Percentiles rank a stretch among this genome's conserved stretches.
phyloP scores from a whole-genome alignment of 768 basidiomycete species.

The Cystofilobasidium capitatum region DNA sequence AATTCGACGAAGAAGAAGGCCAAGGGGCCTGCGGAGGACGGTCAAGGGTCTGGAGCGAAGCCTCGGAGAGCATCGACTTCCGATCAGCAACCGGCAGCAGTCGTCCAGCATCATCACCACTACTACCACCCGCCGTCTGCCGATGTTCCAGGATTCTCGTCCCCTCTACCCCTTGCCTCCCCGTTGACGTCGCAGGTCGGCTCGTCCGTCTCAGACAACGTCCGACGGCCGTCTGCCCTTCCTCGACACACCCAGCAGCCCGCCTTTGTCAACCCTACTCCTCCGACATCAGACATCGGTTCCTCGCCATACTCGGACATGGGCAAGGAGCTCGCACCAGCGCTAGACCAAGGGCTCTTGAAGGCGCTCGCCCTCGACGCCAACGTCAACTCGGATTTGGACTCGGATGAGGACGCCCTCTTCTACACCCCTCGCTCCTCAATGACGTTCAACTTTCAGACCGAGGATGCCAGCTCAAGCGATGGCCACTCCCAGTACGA shows the following conservation, averaged over 20 bases:
- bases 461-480: background rate
- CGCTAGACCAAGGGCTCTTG: background rate
- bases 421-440: slow-evolving; percentile 17
- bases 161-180: background rate
- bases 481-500: background rate
- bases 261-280: background rate
- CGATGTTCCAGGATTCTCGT: background rate
- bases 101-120: background rate
- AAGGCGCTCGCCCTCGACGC: background rate
- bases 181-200: background rate
- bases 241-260: background rate
- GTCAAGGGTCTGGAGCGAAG: background rate
- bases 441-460: background rate
- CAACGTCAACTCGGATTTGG: background rate
- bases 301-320: background rate
- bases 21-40: background rate
- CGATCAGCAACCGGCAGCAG: background rate
- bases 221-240: background rate
- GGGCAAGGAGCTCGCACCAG: background rate
- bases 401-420: slow-evolving; percentile 6
- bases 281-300: background rate
- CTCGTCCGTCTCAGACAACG: slow-evolving; percentile 6
- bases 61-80: background rate
- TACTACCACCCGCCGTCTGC: background rate
- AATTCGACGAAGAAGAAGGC: background rate